Evolutionary conservation across 2,329 filamentous ascomycete genomes (phyloP), one percentile per base, ranked within the genome.

Genomic region (Pestalotiopsis sp.): DNA sequence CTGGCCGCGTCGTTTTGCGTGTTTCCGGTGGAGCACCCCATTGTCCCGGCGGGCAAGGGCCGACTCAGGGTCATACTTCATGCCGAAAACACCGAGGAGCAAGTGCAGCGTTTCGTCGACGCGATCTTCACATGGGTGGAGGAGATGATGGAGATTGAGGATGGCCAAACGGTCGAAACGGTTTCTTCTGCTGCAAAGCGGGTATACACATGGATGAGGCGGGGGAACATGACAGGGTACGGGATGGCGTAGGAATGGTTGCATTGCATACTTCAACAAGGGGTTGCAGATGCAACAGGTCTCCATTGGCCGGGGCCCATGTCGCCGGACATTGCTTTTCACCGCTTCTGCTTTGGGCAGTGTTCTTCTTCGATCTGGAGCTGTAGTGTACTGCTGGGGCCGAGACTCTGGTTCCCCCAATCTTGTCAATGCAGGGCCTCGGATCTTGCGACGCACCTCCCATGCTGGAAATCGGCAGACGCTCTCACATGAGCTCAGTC

Each of bases 11-110:
- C 68, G 25, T 67, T 75, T 58, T 73, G 66, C 27, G 74, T 70
- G 3, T 77, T 69, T 49, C 73, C 80, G 0, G 77, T 84, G 1
- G 78, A 78, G 9, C 75, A 77, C 63, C 83, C 82, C 1, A 79
- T 79, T 4, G 82, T 85, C 3, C 81, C 81, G 1, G 72, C 75
- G 57, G 81, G 81, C 0, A 75, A 78, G 23, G 75, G 75, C 61
- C 75, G 83, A n/a, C 73, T 84, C 4, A 75, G 81, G 27, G 69
- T 84, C 2, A 78, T 80, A 20, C 70, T 85, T 39, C 82, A 85
- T 70, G 81, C 81, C 3, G 75, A 74, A 7, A 83, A 83, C 65
- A 83, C 80, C 2, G 68, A 74, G 17, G 75, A 72, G 1, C 73
- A 84, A 62, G 72, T 83, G 5, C 67, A 76, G 39, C 72, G 45